A percentile compares a stretch with the other conserved stretches of the same genome.
phyloP scores from a whole-genome alignment of 2,329 filamentous ascomycete genomes.

The Penicillium crustosum region DNA sequence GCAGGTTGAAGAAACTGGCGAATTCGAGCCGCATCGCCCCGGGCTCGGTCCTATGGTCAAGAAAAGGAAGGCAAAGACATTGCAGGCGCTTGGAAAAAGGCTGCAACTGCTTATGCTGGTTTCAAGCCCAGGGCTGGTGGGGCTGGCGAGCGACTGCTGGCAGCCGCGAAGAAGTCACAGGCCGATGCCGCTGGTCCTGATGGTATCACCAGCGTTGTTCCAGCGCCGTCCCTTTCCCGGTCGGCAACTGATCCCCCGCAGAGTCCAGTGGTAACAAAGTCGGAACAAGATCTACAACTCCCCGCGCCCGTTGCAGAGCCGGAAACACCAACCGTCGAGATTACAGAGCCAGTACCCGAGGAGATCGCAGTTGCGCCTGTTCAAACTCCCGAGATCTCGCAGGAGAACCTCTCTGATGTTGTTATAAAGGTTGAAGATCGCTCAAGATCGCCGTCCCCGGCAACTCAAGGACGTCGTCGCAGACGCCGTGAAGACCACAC shows the following conservation, averaged over 20 bases:
- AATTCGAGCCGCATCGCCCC: conserved; percentile 60
- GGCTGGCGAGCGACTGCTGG: conserved; percentile 74
- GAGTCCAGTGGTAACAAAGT: conserved; percentile 29
- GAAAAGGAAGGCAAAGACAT: conserved; percentile 71
- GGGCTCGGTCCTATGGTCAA: conserved; percentile 91
- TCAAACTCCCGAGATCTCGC: conserved; percentile 20
- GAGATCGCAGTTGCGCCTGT: conserved; percentile 30
- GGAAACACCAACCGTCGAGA: conserved; percentile 39
- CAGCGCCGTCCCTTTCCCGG: conserved; percentile 61
- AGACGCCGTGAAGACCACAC: conserved; percentile 71
- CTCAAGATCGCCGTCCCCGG: conserved; percentile 37
- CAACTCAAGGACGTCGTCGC: conserved; percentile 54
- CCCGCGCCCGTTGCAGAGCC: conserved; percentile 10
- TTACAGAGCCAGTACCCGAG: conserved; percentile 38
- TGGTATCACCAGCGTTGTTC: conserved; percentile 85
- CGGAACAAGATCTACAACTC: conserved; percentile 32
- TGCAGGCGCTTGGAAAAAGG: conserved; percentile 75
- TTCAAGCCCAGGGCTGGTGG: conserved; percentile 90
- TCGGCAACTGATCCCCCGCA: conserved; percentile 43
- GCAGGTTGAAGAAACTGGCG: conserved; percentile 49
- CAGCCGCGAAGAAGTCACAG: conserved; percentile 53
- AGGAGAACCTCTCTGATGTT: conserved; percentile 25
- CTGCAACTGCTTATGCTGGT: conserved; percentile 66
- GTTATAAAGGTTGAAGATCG: conserved; percentile 28
- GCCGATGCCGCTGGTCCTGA: conserved; percentile 70